phyloP scores from a whole-genome alignment of 257 asterid species.

The Lavandula angustifolia region DNA sequence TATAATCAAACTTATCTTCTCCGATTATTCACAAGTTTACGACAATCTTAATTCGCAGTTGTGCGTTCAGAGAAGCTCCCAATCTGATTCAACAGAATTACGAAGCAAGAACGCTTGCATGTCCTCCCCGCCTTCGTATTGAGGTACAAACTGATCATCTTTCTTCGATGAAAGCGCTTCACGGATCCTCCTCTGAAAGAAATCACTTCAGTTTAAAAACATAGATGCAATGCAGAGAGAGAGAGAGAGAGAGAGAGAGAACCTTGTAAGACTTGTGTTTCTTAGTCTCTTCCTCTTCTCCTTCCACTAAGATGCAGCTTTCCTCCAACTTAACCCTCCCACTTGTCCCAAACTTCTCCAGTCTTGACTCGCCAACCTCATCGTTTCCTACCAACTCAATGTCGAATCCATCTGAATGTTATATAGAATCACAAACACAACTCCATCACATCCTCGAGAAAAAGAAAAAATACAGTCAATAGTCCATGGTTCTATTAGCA shows the following conservation, averaged over 20 bases:
- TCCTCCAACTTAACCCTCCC: slow-evolving; percentile 49
- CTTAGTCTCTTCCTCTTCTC: slow-evolving; percentile 37
- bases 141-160: neutral
- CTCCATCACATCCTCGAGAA: slow-evolving; percentile 11
- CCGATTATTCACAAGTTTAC: slow-evolving; percentile 26
- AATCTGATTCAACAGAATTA: slow-evolving; percentile 42
- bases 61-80: slow-evolving; percentile 42
- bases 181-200: slow-evolving; percentile 57
- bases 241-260: slow-evolving; percentile 22
- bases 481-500: too few relatives aligned
- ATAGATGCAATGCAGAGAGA: neutral
- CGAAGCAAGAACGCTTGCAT: neutral
- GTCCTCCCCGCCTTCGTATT: slow-evolving; percentile 1
- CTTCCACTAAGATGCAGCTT: slow-evolving; percentile 65
- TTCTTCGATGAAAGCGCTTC: slow-evolving; percentile 55
- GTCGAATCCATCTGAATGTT: slow-evolving; percentile 34
- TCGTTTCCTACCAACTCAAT: slow-evolving; percentile 36
- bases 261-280: slow-evolving; percentile 76
- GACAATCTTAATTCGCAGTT: neutral
- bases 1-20: neutral
- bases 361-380: slow-evolving; percentile 29
- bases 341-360: slow-evolving; percentile 33
- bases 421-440: neutral
- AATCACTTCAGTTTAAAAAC: neutral
- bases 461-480: too few relatives aligned